Evolutionary conservation across 352 stramenopile species (phyloP), one percentile per base, ranked within the genome.

Genomic region (Aphanomyces cochlioides): DNA sequence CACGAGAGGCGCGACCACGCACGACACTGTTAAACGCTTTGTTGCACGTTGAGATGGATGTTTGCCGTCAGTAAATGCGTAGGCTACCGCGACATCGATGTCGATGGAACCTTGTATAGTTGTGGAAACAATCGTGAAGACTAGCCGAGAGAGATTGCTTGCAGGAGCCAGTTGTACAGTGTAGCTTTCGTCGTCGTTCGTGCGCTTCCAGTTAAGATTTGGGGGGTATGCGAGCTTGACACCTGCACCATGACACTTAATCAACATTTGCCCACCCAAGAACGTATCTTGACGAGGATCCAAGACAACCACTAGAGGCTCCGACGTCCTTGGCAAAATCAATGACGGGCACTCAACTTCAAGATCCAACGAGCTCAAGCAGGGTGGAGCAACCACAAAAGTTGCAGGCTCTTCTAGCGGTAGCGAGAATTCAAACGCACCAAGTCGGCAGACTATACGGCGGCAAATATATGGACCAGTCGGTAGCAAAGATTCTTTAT

Each of bases 361-460:
- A 36, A 93, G 68, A 36, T 75, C 70, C 10, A 89, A 67, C 0
- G 81, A 88, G 56, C 80, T 90, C 71, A 87, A 77, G 47, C 79
- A 79, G 7, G 71, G 69, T 21, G 75, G 74, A 50, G 12, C 19
- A 40, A 93, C 81, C 54, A 79, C 73, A 56, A 93, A 90, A 12
- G 37, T 59, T 21, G 80, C 74, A 1, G 74, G 47, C 2, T 64
- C 45, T 36, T 74, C 72, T 48, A 89, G 66, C 19, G 54, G 54
- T 37, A 92, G 73, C 7, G 66, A 69, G 50, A 92, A 89, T 2
- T 77, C 75, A 36, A 76, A 84, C 6, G 81, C 82, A 3, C 80
- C 81, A 5, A 92, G 65, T 0, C 83, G 67, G 47, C 84, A 90
- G 48, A 89, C 81, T 15, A 90, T 74, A 6, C 75, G 65, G 21